Evolutionary conservation across 257 asterid genomes (phyloP).

Genomic region (Petrea volubilis): DNA sequence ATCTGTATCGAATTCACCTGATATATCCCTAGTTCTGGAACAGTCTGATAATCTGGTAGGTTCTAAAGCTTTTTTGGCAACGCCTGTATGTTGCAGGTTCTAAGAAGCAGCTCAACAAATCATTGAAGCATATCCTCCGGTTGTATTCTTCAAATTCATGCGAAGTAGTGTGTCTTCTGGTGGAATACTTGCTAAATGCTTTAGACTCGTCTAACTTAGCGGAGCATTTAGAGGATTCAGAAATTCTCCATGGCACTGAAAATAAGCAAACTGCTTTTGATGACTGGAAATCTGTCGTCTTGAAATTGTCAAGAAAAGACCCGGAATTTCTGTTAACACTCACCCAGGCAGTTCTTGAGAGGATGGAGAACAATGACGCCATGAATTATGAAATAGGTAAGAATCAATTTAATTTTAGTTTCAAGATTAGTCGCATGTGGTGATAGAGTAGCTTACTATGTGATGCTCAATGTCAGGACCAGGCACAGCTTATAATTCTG

Average conservation of each 20-base stretch:
- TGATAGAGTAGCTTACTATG: too few species aligned
- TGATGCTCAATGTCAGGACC: too few species aligned
- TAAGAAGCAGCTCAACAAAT: slow-evolving; percentile 61
- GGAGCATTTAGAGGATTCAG: slow-evolving; percentile 34
- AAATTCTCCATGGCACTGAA: slow-evolving; percentile 20
- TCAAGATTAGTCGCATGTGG: neutral
- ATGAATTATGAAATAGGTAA: slow-evolving; percentile 48
- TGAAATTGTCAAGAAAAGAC: slow-evolving; percentile 66
- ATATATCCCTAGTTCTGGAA: neutral
- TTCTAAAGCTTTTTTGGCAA: neutral
- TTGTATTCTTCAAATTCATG: slow-evolving; percentile 72
- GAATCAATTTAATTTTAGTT: too few species aligned
- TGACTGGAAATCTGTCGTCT: slow-evolving; percentile 72
- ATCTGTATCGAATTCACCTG: neutral
- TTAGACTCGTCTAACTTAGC: slow-evolving; percentile 41
- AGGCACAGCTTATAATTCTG: too few species aligned
- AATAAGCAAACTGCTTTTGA: slow-evolving; percentile 37
- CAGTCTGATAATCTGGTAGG: neutral
- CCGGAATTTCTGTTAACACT: slow-evolving; percentile 66
- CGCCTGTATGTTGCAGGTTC: slow-evolving; percentile 47
- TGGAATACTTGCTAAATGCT: slow-evolving; percentile 70
- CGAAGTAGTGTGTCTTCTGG: slow-evolving; percentile 62
- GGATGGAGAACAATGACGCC: slow-evolving; percentile 50
- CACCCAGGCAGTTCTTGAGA: slow-evolving; percentile 62
- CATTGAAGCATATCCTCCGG: slow-evolving; percentile 58